Conservation (phyloP, 352 stramenopile species). For the Discostella stelligera region DNA sequence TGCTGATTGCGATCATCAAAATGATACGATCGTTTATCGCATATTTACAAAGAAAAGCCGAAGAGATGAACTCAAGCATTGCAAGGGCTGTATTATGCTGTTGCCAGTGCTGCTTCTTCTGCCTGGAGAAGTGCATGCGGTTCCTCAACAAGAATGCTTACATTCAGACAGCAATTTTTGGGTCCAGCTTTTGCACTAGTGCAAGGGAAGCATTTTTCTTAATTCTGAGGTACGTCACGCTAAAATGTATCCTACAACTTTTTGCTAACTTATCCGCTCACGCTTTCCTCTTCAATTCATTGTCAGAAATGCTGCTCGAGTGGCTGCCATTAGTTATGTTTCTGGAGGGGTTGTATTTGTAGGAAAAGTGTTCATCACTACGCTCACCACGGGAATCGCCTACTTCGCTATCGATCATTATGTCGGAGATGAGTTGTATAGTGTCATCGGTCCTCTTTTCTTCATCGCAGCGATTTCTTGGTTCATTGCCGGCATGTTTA, state of each 20-base stretch:
- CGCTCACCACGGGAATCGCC: conserved; percentile 54
- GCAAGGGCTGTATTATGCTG: conserved; percentile 86
- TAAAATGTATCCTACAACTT: background rate
- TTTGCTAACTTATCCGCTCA: background rate
- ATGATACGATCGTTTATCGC: conserved; percentile 89
- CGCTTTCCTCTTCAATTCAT: background rate
- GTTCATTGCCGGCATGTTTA: conserved; percentile 91
- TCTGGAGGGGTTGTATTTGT: conserved; percentile 89
- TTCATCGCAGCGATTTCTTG: conserved; percentile 90
- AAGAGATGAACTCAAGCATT: conserved; percentile 87
- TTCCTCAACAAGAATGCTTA: conserved; percentile 98
- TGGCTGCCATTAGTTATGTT: conserved; percentile 89
- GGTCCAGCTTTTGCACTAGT: conserved; percentile 87
- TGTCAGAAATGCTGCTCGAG: conserved; percentile 86
- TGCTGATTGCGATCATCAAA: conserved; percentile 95
- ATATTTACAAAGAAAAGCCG: conserved; percentile 91
- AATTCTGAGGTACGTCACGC: conserved; percentile 81
- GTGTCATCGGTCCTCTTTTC: conserved; percentile 85
- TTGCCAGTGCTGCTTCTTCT: conserved; percentile 94
- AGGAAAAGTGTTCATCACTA: conserved; percentile 87
- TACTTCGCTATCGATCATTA: conserved; percentile 61
- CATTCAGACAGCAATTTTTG: conserved; percentile 91
- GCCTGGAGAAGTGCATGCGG: conserved; percentile 91
- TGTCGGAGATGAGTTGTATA: conserved; percentile 84
- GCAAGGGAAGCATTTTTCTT: conserved; percentile 94